Evolutionary conservation across 306 rosid species (phyloP).

Genomic region (Begonia loranthoides): DNA sequence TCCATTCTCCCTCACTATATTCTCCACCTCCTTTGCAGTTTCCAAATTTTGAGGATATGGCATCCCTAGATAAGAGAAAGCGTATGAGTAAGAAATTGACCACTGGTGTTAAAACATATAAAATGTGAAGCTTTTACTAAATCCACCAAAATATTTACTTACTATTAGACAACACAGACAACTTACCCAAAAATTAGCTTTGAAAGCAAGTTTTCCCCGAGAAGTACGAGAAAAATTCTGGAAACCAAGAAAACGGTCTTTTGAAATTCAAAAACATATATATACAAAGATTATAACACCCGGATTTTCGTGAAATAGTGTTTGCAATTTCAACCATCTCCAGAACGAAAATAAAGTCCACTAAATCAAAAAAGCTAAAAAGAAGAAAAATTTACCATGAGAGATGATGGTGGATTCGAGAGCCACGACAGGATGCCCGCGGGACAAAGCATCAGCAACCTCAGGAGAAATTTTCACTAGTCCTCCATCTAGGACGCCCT

Average conservation of each 20-base stretch:
- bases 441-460: constrained; percentile 65
- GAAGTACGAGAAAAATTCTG: too few relatives aligned
- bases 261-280: background rate
- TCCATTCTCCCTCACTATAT: constrained; percentile 55
- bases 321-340: background rate
- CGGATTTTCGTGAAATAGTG: background rate
- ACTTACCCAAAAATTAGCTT: too few relatives aligned
- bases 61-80: constrained; percentile 52
- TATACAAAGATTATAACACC: too few relatives aligned
- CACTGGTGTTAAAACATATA: background rate
- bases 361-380: background rate
- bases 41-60: constrained; percentile 84
- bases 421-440: constrained; percentile 67
- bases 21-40: constrained; percentile 78
- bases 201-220: too few relatives aligned
- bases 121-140: background rate
- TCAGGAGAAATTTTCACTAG: constrained; percentile 52
- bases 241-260: background rate
- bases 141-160: background rate
- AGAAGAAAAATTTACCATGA: constrained; percentile 34
- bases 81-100: constrained; percentile 6
- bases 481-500: constrained; percentile 12
- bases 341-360: background rate
- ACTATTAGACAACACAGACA: too few relatives aligned
- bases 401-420: constrained; percentile 90